Evolutionary conservation across 208 protist species (phyloP).

Genomic region (Wallacemonas sp.): DNA sequence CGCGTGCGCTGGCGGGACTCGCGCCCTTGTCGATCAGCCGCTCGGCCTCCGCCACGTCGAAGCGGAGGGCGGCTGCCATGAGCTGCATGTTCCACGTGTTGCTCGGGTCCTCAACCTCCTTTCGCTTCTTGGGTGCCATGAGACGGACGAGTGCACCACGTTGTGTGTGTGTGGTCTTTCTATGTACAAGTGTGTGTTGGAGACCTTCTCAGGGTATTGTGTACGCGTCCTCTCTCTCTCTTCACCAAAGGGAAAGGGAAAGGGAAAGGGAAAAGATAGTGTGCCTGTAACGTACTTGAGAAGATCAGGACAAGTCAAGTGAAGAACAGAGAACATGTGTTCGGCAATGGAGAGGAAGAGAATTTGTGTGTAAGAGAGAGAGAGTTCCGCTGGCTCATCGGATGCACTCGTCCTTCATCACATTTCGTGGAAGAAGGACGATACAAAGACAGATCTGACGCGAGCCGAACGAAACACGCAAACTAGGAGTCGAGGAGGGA

Average conservation of each 20-base stretch:
- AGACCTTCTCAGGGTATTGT: conserved; percentile 2
- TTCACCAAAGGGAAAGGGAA: neutral
- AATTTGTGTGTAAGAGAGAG: too few relatives aligned
- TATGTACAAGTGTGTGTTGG: neutral
- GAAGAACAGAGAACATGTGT: too few relatives aligned
- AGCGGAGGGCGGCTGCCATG: conserved; percentile 60
- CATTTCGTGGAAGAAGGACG: too few relatives aligned
- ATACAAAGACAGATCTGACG: too few relatives aligned
- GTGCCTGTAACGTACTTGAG: too few relatives aligned
- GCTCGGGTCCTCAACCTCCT: conserved; percentile 65
- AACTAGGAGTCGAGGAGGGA: too few relatives aligned
- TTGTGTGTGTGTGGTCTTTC: neutral
- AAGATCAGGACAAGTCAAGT: too few relatives aligned
- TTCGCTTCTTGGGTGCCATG: conserved; percentile 40
- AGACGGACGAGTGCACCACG: neutral
- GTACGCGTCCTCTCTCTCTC: neutral
- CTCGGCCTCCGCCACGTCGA: conserved; percentile 37
- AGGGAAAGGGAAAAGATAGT: conserved; percentile 2
- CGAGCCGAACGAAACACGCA: too few relatives aligned
- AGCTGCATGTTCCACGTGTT: conserved; percentile 87
- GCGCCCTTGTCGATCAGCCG: conserved; percentile 57
- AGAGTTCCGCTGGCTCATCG: too few relatives aligned
- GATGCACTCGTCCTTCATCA: too few relatives aligned
- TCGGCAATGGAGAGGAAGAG: too few relatives aligned
- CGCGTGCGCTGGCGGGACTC: conserved; percentile 52